A percentile compares a stretch with the other conserved stretches of the same genome.
phyloP scores from a whole-genome alignment of 371 early-diverging fungal genomes.

The Lichtheimia ornata region DNA sequence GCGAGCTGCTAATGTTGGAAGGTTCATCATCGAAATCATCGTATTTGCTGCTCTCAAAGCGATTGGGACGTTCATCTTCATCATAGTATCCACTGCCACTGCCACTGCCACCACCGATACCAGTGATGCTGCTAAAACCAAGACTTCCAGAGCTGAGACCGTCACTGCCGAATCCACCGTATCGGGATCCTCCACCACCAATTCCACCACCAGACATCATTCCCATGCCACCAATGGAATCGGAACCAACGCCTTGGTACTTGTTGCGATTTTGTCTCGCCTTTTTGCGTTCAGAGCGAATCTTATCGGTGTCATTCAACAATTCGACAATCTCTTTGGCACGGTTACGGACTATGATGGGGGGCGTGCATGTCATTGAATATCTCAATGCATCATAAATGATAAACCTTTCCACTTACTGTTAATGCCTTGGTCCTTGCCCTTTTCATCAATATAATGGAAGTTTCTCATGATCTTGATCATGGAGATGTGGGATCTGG shows the following conservation, averaged over 20 bases:
- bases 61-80: constrained; percentile 27
- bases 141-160: constrained; percentile 27
- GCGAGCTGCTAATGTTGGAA: constrained; percentile 6
- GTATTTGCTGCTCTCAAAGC: constrained; percentile 21
- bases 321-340: constrained; percentile 89
- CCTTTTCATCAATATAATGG: constrained; percentile 86
- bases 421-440: constrained; percentile 96
- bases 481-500: constrained; percentile 80
- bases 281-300: constrained; percentile 84
- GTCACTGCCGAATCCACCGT: constrained; percentile 53
- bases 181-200: constrained; percentile 17
- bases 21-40: constrained; percentile 24
- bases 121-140: constrained; percentile 20
- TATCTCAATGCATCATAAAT: neutral
- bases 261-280: constrained; percentile 88
- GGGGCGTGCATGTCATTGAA: neutral
- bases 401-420: constrained; percentile 46
- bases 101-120: constrained; percentile 25
- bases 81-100: constrained; percentile 33
- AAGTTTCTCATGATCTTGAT: constrained; percentile 84
- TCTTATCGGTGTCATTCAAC: constrained; percentile 70
- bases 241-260: constrained; percentile 77
- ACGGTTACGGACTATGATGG: constrained; percentile 77
- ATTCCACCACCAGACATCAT: constrained; percentile 18
- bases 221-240: constrained; percentile 38